Evolutionary conservation across 2,329 filamentous ascomycete species (phyloP).

Genomic region (Golovinomyces cichoracearum): DNA sequence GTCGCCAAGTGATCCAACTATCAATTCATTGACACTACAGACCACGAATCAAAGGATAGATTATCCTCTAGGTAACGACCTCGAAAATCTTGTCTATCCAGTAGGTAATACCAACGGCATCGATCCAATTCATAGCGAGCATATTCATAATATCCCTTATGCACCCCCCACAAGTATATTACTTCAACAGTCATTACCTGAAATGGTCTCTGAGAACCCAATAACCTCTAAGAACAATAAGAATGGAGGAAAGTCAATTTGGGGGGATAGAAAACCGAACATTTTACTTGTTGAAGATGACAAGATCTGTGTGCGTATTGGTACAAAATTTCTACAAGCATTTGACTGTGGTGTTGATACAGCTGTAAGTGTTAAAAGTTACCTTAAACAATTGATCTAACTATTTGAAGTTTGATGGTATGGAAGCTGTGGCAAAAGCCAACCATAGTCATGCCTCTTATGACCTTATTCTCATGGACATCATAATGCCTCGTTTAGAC

Average conservation of each 20-base stretch:
- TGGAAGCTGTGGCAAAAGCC: slow-evolving; percentile 77
- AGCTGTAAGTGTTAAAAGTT: slow-evolving; percentile 26
- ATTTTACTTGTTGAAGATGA: slow-evolving; percentile 80
- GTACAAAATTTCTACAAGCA: slow-evolving; percentile 37
- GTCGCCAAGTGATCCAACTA: slow-evolving; percentile 12
- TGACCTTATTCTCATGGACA: slow-evolving; percentile 62
- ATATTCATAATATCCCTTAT: slow-evolving; percentile 86
- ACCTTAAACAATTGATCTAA: slow-evolving; percentile 8
- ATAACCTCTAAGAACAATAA: slow-evolving; percentile 18
- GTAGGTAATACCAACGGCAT: slow-evolving; percentile 79
- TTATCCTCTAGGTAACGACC: slow-evolving; percentile 22
- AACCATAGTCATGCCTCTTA: slow-evolving; percentile 25
- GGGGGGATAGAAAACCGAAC: slow-evolving; percentile 40
- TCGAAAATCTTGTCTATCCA: slow-evolving; percentile 61
- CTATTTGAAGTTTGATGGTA: slow-evolving; percentile 41
- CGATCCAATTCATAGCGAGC: slow-evolving; percentile 79
- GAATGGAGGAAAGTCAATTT: slow-evolving; percentile 23
- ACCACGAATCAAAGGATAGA: slow-evolving; percentile 20
- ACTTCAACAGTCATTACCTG: slow-evolving; percentile 21
- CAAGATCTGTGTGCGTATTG: slow-evolving; percentile 39
- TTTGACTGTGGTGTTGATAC: slow-evolving; percentile 42
- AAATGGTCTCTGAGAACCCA: slow-evolving; percentile 13
- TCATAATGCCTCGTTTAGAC: slow-evolving; percentile 92
- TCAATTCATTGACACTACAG: slow-evolving; percentile 16
- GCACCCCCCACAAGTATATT: slow-evolving; percentile 39